These are phyloP conservation scores for Ramularia endophylla DNA, from an alignment of 2,329 filamentous ascomycete genomes.

Conservation along the genomic window DNA sequence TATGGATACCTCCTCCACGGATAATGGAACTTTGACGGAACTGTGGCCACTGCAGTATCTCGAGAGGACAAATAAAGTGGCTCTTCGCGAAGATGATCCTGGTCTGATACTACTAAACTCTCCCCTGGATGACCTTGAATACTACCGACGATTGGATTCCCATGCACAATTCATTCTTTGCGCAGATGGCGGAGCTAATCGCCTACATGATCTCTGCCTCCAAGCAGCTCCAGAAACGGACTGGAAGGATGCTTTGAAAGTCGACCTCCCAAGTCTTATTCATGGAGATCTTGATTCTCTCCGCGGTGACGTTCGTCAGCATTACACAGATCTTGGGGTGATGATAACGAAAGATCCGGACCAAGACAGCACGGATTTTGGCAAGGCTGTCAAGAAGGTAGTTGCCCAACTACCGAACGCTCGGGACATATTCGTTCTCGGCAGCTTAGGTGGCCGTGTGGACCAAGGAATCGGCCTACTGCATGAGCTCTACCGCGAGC, in stretches of 20 bases:
- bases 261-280: conserved; percentile 52
- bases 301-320: conserved; percentile 52
- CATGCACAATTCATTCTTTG: conserved; percentile 64
- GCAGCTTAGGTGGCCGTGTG: conserved; percentile 81
- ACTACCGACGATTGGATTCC: conserved; percentile 41
- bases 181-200: conserved; percentile 87
- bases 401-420: conserved; percentile 33
- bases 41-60: conserved; percentile 22
- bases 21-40: conserved; percentile 1
- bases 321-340: conserved; percentile 59
- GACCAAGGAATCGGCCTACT: conserved; percentile 89
- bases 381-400: conserved; percentile 65
- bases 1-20: not conserved
- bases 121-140: conserved; percentile 50
- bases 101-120: conserved; percentile 58
- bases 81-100: conserved; percentile 1
- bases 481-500: conserved; percentile 66
- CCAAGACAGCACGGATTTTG: conserved; percentile 87
- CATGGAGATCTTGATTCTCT: conserved; percentile 92
- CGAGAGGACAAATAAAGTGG: conserved; percentile 3
- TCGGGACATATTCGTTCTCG: conserved; percentile 63
- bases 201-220: conserved; percentile 52
- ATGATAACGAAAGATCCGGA: conserved; percentile 65
- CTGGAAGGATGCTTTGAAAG: conserved; percentile 20
- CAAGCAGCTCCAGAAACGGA: conserved; percentile 14